Base-by-base conservation (phyloP, 1,284 basidiomycete genomes). In the Porogramme epimiltina region DNA sequence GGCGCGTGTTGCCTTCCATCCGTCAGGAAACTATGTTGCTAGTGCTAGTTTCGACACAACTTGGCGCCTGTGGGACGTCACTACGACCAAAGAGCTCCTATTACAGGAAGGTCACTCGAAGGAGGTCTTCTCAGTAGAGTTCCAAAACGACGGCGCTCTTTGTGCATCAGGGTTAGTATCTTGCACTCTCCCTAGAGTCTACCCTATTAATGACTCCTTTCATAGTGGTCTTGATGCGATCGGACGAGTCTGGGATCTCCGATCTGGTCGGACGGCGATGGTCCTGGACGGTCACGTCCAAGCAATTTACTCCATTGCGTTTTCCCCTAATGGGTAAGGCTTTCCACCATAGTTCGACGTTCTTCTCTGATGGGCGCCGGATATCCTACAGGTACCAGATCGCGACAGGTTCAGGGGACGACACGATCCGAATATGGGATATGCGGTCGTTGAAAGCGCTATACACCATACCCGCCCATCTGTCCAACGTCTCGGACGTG, bases 381-480 rank as follows among this genome's bases (percentile, higher is more conserved):
- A 18, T 18, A 5, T 13, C 9, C 8, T 16, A 5, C 64, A 95
- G 95, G 44, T 96, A 96, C 67, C 96, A 99, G 79, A 86, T 99
- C 42, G 96, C 95, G 6, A 97, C 96, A 0, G 96, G 95, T 20
- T 90, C 94, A 2, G 95, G 93, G 42, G 97, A 99, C 71, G 96
- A 99, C 67, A 98, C 95, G 0, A 91, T 99, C 59, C 87, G 95
- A 39, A 94, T 99, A 76, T 99, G 97, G 97, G 97, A 99, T 72
- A 87, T 99, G 74, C 87, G 97, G 23, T 89, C 91, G 2, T 80
- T 98, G 24, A 91, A 88, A 64, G 87, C 93, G 19, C 75, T 95
- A n/a, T 95, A 98, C 71, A 98, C 94, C 20, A 98, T 99, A 58
- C 95, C 96, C 1, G 97, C 95, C 0, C 97, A 99, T 75, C 83